A percentile compares a stretch with the other conserved stretches of the same genome.
Conservation (phyloP, 257 asterid genomes). For the Rehmannia glutinosa region DNA sequence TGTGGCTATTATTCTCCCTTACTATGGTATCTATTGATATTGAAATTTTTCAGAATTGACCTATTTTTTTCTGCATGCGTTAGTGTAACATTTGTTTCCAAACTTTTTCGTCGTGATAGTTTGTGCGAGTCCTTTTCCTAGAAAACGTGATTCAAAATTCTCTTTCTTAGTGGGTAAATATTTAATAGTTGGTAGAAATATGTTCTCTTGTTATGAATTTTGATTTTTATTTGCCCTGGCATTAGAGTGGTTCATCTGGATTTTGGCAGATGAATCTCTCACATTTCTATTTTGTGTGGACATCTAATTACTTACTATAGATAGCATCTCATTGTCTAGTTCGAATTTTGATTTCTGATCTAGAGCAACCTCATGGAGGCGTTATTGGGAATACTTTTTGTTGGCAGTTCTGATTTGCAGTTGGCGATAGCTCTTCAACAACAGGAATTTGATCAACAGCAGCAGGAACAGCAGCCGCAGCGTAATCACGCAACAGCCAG, state of each 20-base stretch:
- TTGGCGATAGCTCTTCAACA: slow-evolving; percentile 96
- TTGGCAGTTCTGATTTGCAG: slow-evolving; percentile 82
- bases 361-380: too few species aligned
- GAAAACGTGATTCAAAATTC: too few species aligned
- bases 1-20: neutral
- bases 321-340: too few species aligned
- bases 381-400: slow-evolving; percentile 6
- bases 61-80: neutral
- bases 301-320: slow-evolving; percentile 1
- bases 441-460: slow-evolving; percentile 84
- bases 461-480: slow-evolving; percentile 31
- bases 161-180: neutral
- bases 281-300: neutral
- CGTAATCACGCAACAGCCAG: slow-evolving; percentile 40
- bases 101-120: neutral
- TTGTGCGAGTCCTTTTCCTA: neutral
- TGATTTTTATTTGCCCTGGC: neutral
- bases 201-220: neutral
- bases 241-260: neutral
- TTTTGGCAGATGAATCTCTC: neutral
- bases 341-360: slow-evolving; percentile 4
- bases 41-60: neutral
- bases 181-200: neutral
- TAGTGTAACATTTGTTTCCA: neutral
- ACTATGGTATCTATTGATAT: neutral